Evolutionary conservation across 305 asterid species (phyloP), one percentile per base, ranked within the genome.

Genomic region (Rubia balearica): DNA sequence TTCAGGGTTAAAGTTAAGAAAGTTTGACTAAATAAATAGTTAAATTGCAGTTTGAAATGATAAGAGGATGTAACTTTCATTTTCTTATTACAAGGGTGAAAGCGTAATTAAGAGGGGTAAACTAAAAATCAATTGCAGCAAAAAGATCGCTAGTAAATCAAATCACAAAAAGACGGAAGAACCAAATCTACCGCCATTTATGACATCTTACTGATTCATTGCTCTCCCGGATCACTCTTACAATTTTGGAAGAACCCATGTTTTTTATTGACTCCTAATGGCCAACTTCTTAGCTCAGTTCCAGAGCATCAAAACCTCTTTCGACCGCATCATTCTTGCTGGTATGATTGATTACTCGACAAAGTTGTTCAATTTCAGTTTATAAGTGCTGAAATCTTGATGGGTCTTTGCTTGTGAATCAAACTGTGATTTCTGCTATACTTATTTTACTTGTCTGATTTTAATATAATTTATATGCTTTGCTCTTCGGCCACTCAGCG

Each of bases 251-350:
- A 4, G 27, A 41, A 6, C 63, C 19, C 56, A 75, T 75, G 74
- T n/a, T 70, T 40, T 41, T 33, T 11, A 19, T 56, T 69, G 79
- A 70, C 38, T 71, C 61, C 62, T 43, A 75, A 94, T 94, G 99
- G 96, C 99, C 77, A 92, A 75, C 84, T 90, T 95, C 75, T 81
- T 95, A 81, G 96, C 99, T 81, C 99, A 95, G 86, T 86, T 88
- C 75, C 97, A 88, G 82, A 89, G 93, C 67, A 91, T 91, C 76
- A 91, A 91, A 81, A 75, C 83, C 56, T 76, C 93, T 45, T 85
- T 81, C 84, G 83, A 89, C 83, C 96, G 76, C 79, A 66, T 89
- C 80, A 89, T 89, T 68, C 81, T 91, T 74, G 91, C 97, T 38
- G 96, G 97, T 91, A 80, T 68, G 64, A 68, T 63, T 68, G 64